phyloP scores from a whole-genome alignment of 768 basidiomycete species.

The Tricholoma hemisulphureum region DNA sequence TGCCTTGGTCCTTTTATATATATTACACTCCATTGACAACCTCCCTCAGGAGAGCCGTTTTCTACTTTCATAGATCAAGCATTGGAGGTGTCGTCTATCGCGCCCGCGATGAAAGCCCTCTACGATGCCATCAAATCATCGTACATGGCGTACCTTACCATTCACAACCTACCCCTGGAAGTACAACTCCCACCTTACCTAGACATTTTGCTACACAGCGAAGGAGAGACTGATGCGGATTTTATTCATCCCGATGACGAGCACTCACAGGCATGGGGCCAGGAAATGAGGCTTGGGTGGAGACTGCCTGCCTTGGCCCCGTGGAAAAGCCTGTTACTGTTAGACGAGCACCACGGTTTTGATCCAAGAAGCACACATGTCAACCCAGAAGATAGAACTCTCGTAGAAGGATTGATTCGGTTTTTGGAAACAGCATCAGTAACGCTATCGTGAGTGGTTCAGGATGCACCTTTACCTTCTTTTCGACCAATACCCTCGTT shows the following conservation, averaged over 20 bases:
- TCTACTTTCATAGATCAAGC: constrained; percentile 55
- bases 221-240: constrained; percentile 52
- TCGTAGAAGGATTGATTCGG: constrained; percentile 70
- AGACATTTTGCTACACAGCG: constrained; percentile 65
- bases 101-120: constrained; percentile 73
- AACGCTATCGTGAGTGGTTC: constrained; percentile 64
- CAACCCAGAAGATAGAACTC: constrained; percentile 59
- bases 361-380: constrained; percentile 61
- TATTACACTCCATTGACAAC: neutral
- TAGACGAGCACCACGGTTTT: constrained; percentile 57
- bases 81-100: constrained; percentile 66
- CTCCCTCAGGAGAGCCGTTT: constrained; percentile 56
- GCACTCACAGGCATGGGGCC: constrained; percentile 57
- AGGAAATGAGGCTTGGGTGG: constrained; percentile 71
- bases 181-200: constrained; percentile 84
- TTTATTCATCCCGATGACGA: constrained; percentile 52
- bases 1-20: constrained; percentile 6
- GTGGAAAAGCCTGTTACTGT: constrained; percentile 86
- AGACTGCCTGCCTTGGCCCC: constrained; percentile 71
- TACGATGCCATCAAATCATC: constrained; percentile 78
- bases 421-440: constrained; percentile 75
- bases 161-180: constrained; percentile 79
- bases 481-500: constrained; percentile 1
- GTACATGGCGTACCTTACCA: constrained; percentile 72
- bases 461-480: neutral